Base-by-base conservation (phyloP, 176 grass and related monocot genomes). In the Microstegium vimineum region DNA sequence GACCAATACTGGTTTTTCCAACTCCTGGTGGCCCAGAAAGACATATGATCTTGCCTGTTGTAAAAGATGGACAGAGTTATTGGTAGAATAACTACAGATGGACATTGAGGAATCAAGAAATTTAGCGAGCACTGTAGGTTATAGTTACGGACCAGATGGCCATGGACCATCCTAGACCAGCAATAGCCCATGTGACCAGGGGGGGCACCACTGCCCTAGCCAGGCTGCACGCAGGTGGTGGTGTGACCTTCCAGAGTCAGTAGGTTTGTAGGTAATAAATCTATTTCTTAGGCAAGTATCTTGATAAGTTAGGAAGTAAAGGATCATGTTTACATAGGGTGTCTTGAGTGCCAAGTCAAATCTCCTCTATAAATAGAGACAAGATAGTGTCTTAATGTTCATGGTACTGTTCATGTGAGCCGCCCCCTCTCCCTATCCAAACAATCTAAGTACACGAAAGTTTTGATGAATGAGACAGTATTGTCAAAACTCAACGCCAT, bases 11-110 rank as follows among this genome's bases (percentile, higher is more conserved):
- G 37, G 96, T 99, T 89, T 99, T 99, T 84, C 96, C 96, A 71
- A 99, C 96, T 83, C 96, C 96, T 85, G 96, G 96, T 8, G 96
- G 96, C n/a, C 96, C 96, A 75, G 93, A 99, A 62, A 99, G 91
- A 83, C 96, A 99, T 85, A 99, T 91, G 74, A 99, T 99, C 83
- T 99, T 99, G 40, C 96, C 96, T 99, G 89, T 81, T 72, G 51
- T 46, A 87, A 69, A 91, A 68, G 11, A 62, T 72, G 62, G 84
- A 78, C 23, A 54, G 59, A 80, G 62, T 87, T 42, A 86, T 70
- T 28, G 47, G 22, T 41, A 34, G 66, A 74, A 81, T 30, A 76
- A 42, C 63, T 57, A 75, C 25, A 43, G 30, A 78, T 47, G 73
- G 10, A 11, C 34, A 26, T 8, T 64, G 4, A 76, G 46, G 54